These are phyloP conservation scores for Ogataea wickerhamii DNA, from an alignment of 805 yeast species.

Conservation along the genomic window DNA sequence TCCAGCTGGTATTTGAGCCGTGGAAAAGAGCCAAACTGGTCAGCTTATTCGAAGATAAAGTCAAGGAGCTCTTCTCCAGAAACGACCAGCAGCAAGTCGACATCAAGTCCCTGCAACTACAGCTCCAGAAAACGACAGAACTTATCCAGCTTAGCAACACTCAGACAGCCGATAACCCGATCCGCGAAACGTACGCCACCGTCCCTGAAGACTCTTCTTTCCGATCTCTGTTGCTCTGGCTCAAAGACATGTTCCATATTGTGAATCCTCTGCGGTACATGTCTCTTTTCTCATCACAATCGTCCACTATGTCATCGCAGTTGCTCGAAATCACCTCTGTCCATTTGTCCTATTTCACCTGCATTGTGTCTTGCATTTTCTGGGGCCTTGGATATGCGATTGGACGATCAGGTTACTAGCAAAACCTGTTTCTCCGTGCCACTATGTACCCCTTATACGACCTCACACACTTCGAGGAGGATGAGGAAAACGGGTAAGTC, in stretches of 20 bases:
- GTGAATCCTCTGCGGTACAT: slow-evolving; percentile 1
- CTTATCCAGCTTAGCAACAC: not conserved
- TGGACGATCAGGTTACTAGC: too few species aligned
- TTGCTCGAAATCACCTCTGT: not conserved
- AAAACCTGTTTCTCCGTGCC: too few species aligned
- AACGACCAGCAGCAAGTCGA: slow-evolving; percentile 19
- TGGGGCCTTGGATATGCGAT: slow-evolving; percentile 4
- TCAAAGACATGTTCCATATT: not conserved
- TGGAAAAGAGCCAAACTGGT: slow-evolving; percentile 85
- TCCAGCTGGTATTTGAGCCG: slow-evolving; percentile 89
- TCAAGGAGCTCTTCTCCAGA: slow-evolving; percentile 49
- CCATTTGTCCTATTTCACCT: slow-evolving; percentile 3
- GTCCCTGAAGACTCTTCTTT: slow-evolving; percentile 1
- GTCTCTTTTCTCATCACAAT: not conserved
- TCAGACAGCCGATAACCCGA: not conserved
- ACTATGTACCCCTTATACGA: too few species aligned
- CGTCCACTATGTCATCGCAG: not conserved
- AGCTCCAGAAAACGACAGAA: slow-evolving; percentile 11
- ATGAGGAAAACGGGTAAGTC: too few species aligned
- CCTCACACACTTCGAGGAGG: too few species aligned
- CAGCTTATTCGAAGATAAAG: slow-evolving; percentile 77
- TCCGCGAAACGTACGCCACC: not conserved
- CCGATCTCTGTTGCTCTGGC: not conserved
- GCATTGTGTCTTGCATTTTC: slow-evolving; percentile 5
- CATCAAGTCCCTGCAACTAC: slow-evolving; percentile 16